Conservation (phyloP, 768 basidiomycete genomes). For the Leccinum broughii region DNA sequence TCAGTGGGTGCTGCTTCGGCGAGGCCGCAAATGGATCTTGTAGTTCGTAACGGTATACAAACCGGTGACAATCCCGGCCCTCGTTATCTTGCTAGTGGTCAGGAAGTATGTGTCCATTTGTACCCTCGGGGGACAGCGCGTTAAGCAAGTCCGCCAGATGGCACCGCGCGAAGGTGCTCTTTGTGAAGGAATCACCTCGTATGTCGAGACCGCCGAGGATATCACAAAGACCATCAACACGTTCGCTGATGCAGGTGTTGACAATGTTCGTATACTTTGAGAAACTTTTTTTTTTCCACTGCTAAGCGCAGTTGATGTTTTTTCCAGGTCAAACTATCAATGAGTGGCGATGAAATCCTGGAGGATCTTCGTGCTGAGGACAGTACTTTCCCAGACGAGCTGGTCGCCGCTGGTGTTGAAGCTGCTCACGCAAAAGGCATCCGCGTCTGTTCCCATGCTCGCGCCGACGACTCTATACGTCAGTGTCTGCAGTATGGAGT, state of each 20-base stretch:
- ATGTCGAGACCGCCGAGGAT: slow-evolving; percentile 32
- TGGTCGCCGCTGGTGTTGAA: slow-evolving; percentile 37
- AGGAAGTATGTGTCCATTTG: slow-evolving; percentile 27
- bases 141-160: slow-evolving; percentile 22
- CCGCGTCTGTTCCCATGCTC: slow-evolving; percentile 39
- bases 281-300: not conserved
- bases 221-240: slow-evolving; percentile 25
- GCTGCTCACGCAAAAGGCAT: slow-evolving; percentile 37
- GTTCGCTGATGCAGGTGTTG: slow-evolving; percentile 27
- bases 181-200: slow-evolving; percentile 34
- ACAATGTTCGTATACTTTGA: slow-evolving; percentile 13
- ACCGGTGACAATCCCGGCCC: slow-evolving; percentile 37
- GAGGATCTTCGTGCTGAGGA: slow-evolving; percentile 36
- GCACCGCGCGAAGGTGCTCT: slow-evolving; percentile 35
- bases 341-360: slow-evolving; percentile 40
- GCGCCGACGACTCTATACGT: slow-evolving; percentile 34
- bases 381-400: slow-evolving; percentile 35
- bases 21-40: slow-evolving; percentile 34
- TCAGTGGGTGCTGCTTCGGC: slow-evolving; percentile 39
- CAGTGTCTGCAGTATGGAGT: slow-evolving; percentile 39
- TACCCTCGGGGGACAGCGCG: no score
- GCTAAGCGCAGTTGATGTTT: not conserved
- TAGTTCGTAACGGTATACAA: slow-evolving; percentile 36
- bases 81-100: slow-evolving; percentile 37
- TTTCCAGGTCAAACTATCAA: slow-evolving; percentile 35